phyloP scores from a whole-genome alignment of 2,329 filamentous ascomycete genomes.

The Pyrenochaeta sp. region DNA sequence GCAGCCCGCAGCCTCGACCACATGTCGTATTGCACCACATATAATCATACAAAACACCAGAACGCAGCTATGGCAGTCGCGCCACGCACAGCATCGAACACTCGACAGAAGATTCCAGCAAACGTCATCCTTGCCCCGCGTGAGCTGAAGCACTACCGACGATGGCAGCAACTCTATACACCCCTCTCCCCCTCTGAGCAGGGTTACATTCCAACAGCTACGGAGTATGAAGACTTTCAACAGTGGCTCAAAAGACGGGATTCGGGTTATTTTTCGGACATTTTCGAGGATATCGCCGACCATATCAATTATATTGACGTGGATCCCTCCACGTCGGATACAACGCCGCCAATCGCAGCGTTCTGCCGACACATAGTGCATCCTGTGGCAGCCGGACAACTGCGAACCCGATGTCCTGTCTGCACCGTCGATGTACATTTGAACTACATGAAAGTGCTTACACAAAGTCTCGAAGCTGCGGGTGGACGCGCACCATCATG shows the following conservation, averaged over 20 bases:
- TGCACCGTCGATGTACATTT: conserved; percentile 38
- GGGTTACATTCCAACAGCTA: conserved; percentile 34
- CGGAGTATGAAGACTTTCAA: conserved; percentile 41
- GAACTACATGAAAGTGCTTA: conserved; percentile 34
- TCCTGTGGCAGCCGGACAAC: conserved; percentile 20
- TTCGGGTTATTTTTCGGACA: conserved; percentile 43
- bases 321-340: background rate
- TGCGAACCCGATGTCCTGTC: conserved; percentile 34
- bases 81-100: conserved; percentile 1
- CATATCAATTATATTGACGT: conserved; percentile 18
- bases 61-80: background rate
- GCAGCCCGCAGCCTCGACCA: background rate
- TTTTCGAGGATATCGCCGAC: conserved; percentile 33
- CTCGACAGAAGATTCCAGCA: conserved; percentile 28
- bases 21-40: background rate
- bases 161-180: conserved; percentile 36
- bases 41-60: background rate
- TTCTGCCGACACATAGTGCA: conserved; percentile 36
- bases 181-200: conserved; percentile 26
- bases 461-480: conserved; percentile 29
- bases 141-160: conserved; percentile 39
- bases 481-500: conserved; percentile 31
- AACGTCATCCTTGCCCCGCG: conserved; percentile 33
- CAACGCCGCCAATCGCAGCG: conserved; percentile 21
- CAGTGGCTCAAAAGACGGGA: conserved; percentile 40